Evolutionary conservation across 352 stramenopile genomes (phyloP).

Genomic region (Pythium pyrilobum): DNA sequence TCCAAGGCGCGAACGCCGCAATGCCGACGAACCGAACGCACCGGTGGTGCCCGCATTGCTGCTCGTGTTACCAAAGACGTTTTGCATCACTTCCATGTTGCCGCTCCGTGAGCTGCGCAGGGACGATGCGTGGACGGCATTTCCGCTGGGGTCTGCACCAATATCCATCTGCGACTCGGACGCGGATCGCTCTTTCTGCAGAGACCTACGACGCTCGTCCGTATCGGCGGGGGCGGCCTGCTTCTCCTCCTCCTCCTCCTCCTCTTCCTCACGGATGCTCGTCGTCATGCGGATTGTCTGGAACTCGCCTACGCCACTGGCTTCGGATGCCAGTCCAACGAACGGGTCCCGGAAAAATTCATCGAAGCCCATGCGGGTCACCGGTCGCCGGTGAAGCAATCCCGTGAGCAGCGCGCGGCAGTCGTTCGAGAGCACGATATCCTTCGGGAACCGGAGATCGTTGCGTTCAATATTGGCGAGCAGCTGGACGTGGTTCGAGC

Average conservation of each 20-base stretch:
- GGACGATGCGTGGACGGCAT: conserved; percentile 18
- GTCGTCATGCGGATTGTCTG: conserved; percentile 17
- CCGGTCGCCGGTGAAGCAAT: conserved; percentile 85
- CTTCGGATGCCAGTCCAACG: conserved; percentile 29
- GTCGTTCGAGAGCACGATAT: conserved; percentile 70
- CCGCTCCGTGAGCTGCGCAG: conserved; percentile 43
- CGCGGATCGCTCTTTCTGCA: conserved; percentile 25
- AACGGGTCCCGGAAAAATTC: conserved; percentile 86
- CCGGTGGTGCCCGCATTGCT: conserved; percentile 9
- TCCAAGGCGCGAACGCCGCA: conserved; percentile 52
- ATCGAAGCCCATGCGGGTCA: conserved; percentile 85
- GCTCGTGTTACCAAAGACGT: conserved; percentile 45
- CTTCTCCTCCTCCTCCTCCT: conserved; percentile 34
- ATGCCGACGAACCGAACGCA: conserved; percentile 22
- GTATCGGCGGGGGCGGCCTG: not conserved
- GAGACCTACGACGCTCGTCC: not conserved
- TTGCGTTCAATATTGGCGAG: conserved; percentile 92
- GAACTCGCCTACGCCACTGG: not conserved
- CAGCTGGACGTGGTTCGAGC: conserved; percentile 93
- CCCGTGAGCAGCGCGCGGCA: conserved; percentile 74
- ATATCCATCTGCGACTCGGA: conserved; percentile 23
- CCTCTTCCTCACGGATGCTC: conserved; percentile 61
- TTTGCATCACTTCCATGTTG: conserved; percentile 69
- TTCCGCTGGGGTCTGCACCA: conserved; percentile 18
- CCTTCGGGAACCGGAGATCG: conserved; percentile 80